Evolutionary conservation across 257 asterid genomes (phyloP).

Genomic region (Jacaranda copaia): DNA sequence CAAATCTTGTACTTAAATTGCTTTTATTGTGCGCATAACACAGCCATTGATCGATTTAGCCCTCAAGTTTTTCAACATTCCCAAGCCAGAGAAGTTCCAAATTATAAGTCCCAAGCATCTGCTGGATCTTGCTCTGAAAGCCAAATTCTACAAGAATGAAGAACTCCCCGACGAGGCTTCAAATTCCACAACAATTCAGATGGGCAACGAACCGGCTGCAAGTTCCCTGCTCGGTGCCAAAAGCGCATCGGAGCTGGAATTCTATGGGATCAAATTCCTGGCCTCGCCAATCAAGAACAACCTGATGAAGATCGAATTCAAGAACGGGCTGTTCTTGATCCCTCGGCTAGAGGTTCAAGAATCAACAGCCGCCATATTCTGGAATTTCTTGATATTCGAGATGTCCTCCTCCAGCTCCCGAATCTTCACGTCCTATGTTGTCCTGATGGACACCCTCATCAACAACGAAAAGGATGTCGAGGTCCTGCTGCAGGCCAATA

Average conservation of each 20-base stretch:
- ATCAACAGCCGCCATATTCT: not conserved
- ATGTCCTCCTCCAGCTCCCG: not conserved
- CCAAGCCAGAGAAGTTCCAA: not conserved
- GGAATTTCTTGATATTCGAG: constrained; percentile 35
- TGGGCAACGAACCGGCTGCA: not conserved
- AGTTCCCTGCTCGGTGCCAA: not conserved
- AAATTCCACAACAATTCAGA: not conserved
- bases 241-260: constrained; percentile 32
- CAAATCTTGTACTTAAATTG: not conserved
- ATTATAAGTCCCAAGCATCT: not conserved
- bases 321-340: not conserved
- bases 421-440: constrained; percentile 16
- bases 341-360: constrained; percentile 25
- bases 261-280: constrained; percentile 16
- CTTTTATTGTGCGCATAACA: not conserved
- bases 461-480: constrained; percentile 25
- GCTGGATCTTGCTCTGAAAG: constrained; percentile 27
- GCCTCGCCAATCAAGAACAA: not conserved
- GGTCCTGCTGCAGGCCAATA: not conserved
- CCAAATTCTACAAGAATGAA: not conserved
- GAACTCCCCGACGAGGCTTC: not conserved
- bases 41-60: not conserved
- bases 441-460: constrained; percentile 30
- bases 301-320: constrained; percentile 17
- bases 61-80: constrained; percentile 23